Evolutionary conservation across 345 rosid genomes (phyloP).

Genomic region (Eucalyptus viminalis): DNA sequence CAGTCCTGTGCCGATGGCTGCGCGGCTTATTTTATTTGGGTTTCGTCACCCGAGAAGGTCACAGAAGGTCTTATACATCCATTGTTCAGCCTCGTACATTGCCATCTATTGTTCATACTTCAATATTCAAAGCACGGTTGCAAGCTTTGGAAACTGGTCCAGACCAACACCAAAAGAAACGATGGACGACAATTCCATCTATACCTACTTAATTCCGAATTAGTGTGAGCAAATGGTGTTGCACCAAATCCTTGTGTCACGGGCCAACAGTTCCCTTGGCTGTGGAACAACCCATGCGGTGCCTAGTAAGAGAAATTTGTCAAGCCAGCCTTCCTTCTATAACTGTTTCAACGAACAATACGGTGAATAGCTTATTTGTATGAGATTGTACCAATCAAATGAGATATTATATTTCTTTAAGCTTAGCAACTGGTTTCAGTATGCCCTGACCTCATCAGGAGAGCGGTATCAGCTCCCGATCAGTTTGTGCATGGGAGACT

Average conservation of each 20-base stretch:
- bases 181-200: not conserved
- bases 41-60: not conserved
- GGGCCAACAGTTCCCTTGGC: too few species aligned
- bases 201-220: not conserved
- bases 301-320: fast-evolving
- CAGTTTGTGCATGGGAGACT: too few species aligned
- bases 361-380: fast-evolving
- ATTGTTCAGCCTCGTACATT: not conserved
- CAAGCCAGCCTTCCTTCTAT: fast-evolving
- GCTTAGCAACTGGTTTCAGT: fast-evolving
- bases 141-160: not conserved
- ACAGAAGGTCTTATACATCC: not conserved
- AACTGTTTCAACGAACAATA: too few species aligned
- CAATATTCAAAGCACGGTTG: not conserved
- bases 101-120: not conserved
- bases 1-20: not conserved
- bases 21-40: not conserved
- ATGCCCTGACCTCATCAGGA: fast-evolving
- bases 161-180: not conserved
- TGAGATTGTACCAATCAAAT: too few species aligned
- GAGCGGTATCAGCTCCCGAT: too few species aligned
- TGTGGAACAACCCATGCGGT: fast-evolving
- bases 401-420: too few species aligned
- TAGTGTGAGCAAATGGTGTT: not conserved
- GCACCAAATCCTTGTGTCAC: not conserved